Percentiles rank a stretch among this genome's conserved stretches.
Conservation (phyloP, 2,329 filamentous ascomycete genomes). For the Fusarium agapanthi region DNA sequence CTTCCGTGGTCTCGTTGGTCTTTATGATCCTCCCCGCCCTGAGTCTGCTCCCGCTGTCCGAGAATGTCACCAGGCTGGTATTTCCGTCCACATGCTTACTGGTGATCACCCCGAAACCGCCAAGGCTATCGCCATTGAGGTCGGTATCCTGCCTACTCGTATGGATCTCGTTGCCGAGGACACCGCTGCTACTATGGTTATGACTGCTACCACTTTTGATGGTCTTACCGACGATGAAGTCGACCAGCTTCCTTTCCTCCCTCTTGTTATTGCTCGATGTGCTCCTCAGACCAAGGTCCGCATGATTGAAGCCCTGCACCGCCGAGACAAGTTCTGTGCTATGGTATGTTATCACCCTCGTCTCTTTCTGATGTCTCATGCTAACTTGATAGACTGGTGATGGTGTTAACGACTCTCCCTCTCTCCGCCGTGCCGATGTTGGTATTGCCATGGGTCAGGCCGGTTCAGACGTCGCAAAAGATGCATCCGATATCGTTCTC, state of each 20-base stretch:
- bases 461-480: slow-evolving; percentile 71
- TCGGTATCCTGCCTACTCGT: slow-evolving; percentile 65
- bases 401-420: slow-evolving; percentile 78
- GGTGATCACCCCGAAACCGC: slow-evolving; percentile 72
- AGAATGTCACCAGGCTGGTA: slow-evolving; percentile 68
- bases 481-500: slow-evolving; percentile 72
- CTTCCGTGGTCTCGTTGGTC: slow-evolving; percentile 73
- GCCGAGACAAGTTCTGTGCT: slow-evolving; percentile 70
- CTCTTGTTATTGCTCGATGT: slow-evolving; percentile 74
- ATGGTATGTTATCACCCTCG: slow-evolving; percentile 56
- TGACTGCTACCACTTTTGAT: slow-evolving; percentile 72
- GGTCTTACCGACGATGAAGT: slow-evolving; percentile 69
- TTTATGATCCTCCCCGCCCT: slow-evolving; percentile 75
- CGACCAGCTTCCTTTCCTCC: slow-evolving; percentile 69
- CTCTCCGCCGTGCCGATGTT: slow-evolving; percentile 74
- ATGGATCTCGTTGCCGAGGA: slow-evolving; percentile 60
- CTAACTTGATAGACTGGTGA: slow-evolving; percentile 64
- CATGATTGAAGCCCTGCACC: slow-evolving; percentile 78
- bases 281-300: slow-evolving; percentile 76
- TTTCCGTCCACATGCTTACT: slow-evolving; percentile 74
- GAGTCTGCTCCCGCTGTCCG: slow-evolving; percentile 70
- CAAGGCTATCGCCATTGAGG: slow-evolving; percentile 67
- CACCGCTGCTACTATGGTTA: slow-evolving; percentile 66
- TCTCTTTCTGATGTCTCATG: not conserved
- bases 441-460: slow-evolving; percentile 74